Conservation (phyloP, 768 basidiomycete species). For the Psilocybe subaeruginosa region DNA sequence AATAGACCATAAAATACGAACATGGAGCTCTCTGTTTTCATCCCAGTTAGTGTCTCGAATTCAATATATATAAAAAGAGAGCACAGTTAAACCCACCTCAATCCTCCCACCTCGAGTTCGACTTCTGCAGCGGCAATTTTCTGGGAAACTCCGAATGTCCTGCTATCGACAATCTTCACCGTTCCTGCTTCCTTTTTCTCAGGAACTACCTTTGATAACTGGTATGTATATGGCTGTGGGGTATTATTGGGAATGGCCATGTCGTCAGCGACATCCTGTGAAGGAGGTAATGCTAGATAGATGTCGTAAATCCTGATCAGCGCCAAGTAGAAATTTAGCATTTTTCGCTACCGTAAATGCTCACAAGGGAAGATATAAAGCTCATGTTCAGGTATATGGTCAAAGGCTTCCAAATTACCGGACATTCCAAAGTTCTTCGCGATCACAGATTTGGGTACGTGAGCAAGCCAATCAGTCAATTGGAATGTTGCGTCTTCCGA, state of each 20-base stretch:
- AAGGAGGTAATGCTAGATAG: slow-evolving; percentile 42
- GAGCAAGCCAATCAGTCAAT: slow-evolving; percentile 70
- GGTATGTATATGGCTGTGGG: slow-evolving; percentile 56
- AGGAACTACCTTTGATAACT: slow-evolving; percentile 48
- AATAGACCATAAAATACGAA: slow-evolving; percentile 25
- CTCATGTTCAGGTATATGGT: slow-evolving; percentile 54
- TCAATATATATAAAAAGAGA: neutral
- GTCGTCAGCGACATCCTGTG: slow-evolving; percentile 40
- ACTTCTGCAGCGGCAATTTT: slow-evolving; percentile 63
- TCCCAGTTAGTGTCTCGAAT: neutral
- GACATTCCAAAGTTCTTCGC: slow-evolving; percentile 65
- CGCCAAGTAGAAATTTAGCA: neutral
- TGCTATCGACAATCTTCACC: slow-evolving; percentile 62
- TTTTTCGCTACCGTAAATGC: neutral
- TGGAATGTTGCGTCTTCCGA: slow-evolving; percentile 63
- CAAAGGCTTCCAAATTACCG: slow-evolving; percentile 44
- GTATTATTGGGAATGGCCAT: slow-evolving; percentile 53
- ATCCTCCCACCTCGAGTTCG: slow-evolving; percentile 59
- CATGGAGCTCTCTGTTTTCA: slow-evolving; percentile 56
- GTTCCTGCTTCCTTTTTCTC: slow-evolving; percentile 54
- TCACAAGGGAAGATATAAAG: slow-evolving; percentile 55
- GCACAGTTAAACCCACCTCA: slow-evolving; percentile 42
- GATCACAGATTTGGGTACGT: slow-evolving; percentile 56
- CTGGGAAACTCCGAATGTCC: slow-evolving; percentile 52
- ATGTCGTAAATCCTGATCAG: neutral